Evolutionary conservation across 257 asterid species (phyloP).

Genomic region (Gentiana macrophylla): DNA sequence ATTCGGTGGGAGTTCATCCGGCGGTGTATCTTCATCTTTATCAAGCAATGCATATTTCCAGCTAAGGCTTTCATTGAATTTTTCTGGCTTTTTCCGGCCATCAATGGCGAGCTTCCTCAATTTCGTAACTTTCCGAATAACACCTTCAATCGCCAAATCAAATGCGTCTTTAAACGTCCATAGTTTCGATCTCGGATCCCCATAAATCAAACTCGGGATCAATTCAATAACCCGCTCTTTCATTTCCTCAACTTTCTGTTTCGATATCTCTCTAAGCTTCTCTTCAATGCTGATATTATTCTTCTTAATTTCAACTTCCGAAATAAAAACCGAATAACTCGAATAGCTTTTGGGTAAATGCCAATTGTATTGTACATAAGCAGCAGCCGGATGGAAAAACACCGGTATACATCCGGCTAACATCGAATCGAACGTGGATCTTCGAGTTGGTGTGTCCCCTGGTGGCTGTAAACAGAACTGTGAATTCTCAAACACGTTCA

Average conservation of each 20-base stretch:
- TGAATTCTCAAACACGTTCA: constrained; percentile 80
- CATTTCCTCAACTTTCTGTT: constrained; percentile 50
- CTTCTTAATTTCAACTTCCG: constrained; percentile 51
- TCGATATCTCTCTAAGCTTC: constrained; percentile 35
- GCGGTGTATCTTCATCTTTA: not conserved
- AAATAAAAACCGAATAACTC: constrained; percentile 56
- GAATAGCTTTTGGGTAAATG: constrained; percentile 63
- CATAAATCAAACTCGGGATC: constrained; percentile 3
- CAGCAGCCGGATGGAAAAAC: constrained; percentile 82
- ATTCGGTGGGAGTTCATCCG: not conserved
- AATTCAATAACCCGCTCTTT: constrained; percentile 23
- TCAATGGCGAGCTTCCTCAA: constrained; percentile 3
- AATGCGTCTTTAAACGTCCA: constrained; percentile 7
- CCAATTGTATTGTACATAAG: constrained; percentile 84
- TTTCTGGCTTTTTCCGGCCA: not conserved
- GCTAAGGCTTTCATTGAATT: constrained; percentile 3
- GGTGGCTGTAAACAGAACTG: constrained; percentile 82
- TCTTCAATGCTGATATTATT: constrained; percentile 49
- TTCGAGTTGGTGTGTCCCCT: constrained; percentile 78
- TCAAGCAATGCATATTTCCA: constrained; percentile 8
- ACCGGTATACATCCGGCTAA: constrained; percentile 91
- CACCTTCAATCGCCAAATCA: constrained; percentile 4
- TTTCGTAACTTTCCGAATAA: constrained; percentile 5
- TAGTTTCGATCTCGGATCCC: constrained; percentile 4
- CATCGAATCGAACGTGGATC: constrained; percentile 84